Base-by-base conservation (phyloP, 352 stramenopile genomes). In the Globisporangium nunn region DNA sequence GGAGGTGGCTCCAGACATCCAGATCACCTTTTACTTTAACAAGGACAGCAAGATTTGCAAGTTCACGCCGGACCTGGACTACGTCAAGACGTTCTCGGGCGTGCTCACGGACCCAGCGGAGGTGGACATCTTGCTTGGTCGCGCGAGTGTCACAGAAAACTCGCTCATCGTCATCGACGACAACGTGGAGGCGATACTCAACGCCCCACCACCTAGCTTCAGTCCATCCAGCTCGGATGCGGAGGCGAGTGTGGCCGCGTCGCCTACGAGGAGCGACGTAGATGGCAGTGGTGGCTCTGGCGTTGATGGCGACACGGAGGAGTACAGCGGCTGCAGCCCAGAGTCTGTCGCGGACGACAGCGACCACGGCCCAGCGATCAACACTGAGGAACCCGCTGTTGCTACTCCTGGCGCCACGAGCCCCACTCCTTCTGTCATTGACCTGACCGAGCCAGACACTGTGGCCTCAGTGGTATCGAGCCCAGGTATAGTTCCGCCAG, bases 1-100 rank as follows among this genome's bases (percentile, higher is more conserved):
- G 17, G 66, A 75, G 30, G 57, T 81, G 23, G 62, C 54, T 10
- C 66, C 64, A 0, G 35, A 65, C 1, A 59, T 54, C 18, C 52
- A 54, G 14, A 50, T 77, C 7, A 62, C 56, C 18, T 83, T 78
- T 47, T 72, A 68, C 52, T 83, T 79, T 30, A 69, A 76, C 45
- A 50, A 50, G 3, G 23, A 56, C 8, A 64, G 59, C 45, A 65
- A 66, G n/a, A 67, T 75, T 14, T 39, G 11, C 33, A 67, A 55
- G 35, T 77, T 79, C 39, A 50, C 63, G 28, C 44, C 62, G 6
- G 69, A 77, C 17, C 52, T 79, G 23, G 66, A 83, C 59, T 78
- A 71, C 48, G 62, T 78, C 18, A 58, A 49, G 30, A 62, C 58
- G 2, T 81, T 85, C 43, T 59, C 65, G 12, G 23, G 50, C 0